Base-by-base conservation (phyloP, 2,329 filamentous ascomycete species). In the Paracorniculantispora psalliotae region DNA sequence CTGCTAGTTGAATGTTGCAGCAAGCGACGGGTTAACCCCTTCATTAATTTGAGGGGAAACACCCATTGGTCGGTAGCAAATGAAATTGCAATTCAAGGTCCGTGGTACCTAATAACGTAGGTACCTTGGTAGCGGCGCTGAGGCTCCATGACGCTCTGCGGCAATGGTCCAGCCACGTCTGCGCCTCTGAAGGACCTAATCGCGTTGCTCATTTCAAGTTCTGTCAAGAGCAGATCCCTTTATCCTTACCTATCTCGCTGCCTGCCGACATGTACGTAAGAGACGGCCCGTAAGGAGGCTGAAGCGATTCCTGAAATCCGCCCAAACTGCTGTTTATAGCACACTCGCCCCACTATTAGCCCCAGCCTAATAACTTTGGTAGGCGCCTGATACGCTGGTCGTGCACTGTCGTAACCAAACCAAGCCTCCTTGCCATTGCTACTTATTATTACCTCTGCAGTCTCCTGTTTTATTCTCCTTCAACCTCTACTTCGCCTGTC, bases 361-460 rank as follows among this genome's bases (percentile, higher is more conserved):
- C 21, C 26, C 26, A 13, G 15, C 33, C 17, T 7, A 17, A 26
- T 46, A 47, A 48, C n/a, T 17, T 21, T 48, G 53, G 43, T 57
- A 49, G 33, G 9, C 44, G 44, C 55, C 46, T 49, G 44, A 49
- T 48, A 57, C 54, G 23, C 25, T 48, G 46, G 44, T 41, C 13
- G 35, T 50, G 33, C 54, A 57, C 55, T 23, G 19, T 19, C 53
- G 17, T 41, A 41, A 50, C 35, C 15, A 23, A 35, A 25, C 46
- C 23, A 57, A 57, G 55, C 55, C 46, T 50, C 46, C 55, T 50
- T 57, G 37, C 55, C 55, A 50, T 46, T 28, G 19, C 30, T 37
- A 41, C 30, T 46, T 28, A 15, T 21, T 37, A 41, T 23, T 12
- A 47, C 33, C 30, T 13, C 26, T 26, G 7, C 5, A 13, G 30